These are phyloP conservation scores for Deakozyma indianensis DNA, from an alignment of 805 yeast species.

Conservation along the genomic window DNA sequence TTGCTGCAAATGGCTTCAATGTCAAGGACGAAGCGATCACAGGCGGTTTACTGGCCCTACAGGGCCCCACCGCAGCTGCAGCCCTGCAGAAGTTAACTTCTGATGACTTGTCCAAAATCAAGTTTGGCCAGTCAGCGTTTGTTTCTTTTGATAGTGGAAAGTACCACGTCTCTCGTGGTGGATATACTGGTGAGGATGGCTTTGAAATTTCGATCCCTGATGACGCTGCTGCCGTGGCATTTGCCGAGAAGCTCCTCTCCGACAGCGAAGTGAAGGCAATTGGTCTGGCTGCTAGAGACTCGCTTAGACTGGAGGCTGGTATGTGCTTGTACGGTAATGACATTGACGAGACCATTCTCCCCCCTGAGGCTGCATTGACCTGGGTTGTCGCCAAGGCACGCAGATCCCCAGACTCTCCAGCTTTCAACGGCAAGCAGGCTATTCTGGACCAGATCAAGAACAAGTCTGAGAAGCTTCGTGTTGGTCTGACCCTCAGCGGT, in stretches of 20 bases:
- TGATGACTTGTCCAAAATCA: constrained; percentile 41
- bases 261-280: constrained; percentile 56
- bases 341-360: constrained; percentile 62
- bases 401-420: constrained; percentile 31
- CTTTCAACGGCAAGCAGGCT: constrained; percentile 63
- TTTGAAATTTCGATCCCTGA: constrained; percentile 74
- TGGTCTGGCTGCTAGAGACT: constrained; percentile 97
- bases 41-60: constrained; percentile 73
- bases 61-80: constrained; percentile 77
- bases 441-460: constrained; percentile 60
- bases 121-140: constrained; percentile 58
- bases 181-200: constrained; percentile 98
- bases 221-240: constrained; percentile 35
- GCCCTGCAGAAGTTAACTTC: constrained; percentile 51
- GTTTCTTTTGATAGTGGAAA: constrained; percentile 27
- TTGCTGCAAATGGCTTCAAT: constrained; percentile 23
- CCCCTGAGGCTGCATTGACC: constrained; percentile 75
- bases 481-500: constrained; percentile 60
- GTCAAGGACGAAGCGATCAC: constrained; percentile 28
- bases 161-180: constrained; percentile 82
- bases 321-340: constrained; percentile 97
- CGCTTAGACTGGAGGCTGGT: constrained; percentile 91
- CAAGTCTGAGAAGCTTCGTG: constrained; percentile 48
- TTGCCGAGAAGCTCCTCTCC: constrained; percentile 47
- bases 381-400: constrained; percentile 84